Percentiles rank a stretch among this genome's conserved stretches.
These are phyloP conservation scores for Cyclaneusma minus DNA, from an alignment of 2,329 filamentous ascomycete species.

Conservation along the genomic window DNA sequence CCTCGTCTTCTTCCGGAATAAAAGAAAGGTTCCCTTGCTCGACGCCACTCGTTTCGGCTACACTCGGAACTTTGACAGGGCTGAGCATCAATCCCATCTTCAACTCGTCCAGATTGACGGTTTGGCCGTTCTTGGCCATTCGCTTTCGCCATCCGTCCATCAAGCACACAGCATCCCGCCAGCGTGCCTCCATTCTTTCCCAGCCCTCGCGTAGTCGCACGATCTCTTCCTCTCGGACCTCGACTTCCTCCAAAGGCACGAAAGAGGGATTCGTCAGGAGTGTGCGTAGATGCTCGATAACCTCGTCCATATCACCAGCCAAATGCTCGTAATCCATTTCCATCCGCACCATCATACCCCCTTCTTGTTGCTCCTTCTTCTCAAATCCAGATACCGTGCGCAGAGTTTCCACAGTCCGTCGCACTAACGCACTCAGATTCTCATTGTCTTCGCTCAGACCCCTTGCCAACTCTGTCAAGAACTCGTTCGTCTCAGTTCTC, in stretches of 20 bases:
- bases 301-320: constrained; percentile 55
- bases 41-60: constrained; percentile 28
- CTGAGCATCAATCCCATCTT: constrained; percentile 52
- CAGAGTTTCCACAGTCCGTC: constrained; percentile 55
- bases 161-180: constrained; percentile 77
- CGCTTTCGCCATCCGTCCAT: constrained; percentile 86
- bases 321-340: constrained; percentile 43
- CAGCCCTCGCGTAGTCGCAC: constrained; percentile 66
- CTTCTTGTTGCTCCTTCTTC: constrained; percentile 17
- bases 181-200: constrained; percentile 84
- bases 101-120: constrained; percentile 52
- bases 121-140: constrained; percentile 55
- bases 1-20: constrained; percentile 15
- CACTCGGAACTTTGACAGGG: constrained; percentile 38
- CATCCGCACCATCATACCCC: constrained; percentile 11
- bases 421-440: constrained; percentile 54
- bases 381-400: constrained; percentile 51
- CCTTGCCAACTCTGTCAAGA: constrained; percentile 71
- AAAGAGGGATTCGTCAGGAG: constrained; percentile 93
- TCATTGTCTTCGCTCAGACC: constrained; percentile 88
- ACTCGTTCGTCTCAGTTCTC: constrained; percentile 77
- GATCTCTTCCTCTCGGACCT: constrained; percentile 86
- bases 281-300: constrained; percentile 66
- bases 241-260: constrained; percentile 86
- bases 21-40: constrained; percentile 16